Evolutionary conservation across 1,284 basidiomycete genomes (phyloP).

Genomic region (Apiotrichum laibachii): DNA sequence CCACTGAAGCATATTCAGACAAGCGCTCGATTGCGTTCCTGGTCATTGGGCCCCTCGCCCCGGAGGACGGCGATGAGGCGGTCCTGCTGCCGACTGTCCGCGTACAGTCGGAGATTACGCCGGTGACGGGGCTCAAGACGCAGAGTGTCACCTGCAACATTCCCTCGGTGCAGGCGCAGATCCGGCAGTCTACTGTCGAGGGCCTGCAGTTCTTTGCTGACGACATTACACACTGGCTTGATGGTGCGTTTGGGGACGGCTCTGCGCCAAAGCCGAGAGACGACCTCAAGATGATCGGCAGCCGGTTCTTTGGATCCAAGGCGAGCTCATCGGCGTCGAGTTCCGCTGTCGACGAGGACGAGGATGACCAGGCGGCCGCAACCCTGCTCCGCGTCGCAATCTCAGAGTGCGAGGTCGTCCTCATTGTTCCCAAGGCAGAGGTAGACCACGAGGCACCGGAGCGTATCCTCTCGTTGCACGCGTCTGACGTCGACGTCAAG

Average conservation of each 20-base stretch:
- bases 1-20: slow-evolving; percentile 17
- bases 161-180: slow-evolving; percentile 63
- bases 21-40: slow-evolving; percentile 40
- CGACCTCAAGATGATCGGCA: slow-evolving; percentile 74
- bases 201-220: slow-evolving; percentile 81
- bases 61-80: slow-evolving; percentile 34
- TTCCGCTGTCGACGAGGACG: slow-evolving; percentile 44
- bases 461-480: slow-evolving; percentile 46
- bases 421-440: slow-evolving; percentile 32
- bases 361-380: slow-evolving; percentile 30
- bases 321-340: slow-evolving; percentile 51
- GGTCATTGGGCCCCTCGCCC: slow-evolving; percentile 40
- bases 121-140: slow-evolving; percentile 24
- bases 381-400: slow-evolving; percentile 34
- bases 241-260: slow-evolving; percentile 47
- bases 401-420: slow-evolving; percentile 34
- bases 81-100: slow-evolving; percentile 51
- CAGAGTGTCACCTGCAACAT: slow-evolving; percentile 53
- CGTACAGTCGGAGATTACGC: slow-evolving; percentile 33
- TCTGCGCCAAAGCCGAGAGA: slow-evolving; percentile 52
- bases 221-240: slow-evolving; percentile 69
- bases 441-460: slow-evolving; percentile 11
- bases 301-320: slow-evolving; percentile 69
- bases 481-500: slow-evolving; percentile 63
- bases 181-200: slow-evolving; percentile 62